Conservation (phyloP, 441 rosid species). For the Bruguiera hainesii region DNA sequence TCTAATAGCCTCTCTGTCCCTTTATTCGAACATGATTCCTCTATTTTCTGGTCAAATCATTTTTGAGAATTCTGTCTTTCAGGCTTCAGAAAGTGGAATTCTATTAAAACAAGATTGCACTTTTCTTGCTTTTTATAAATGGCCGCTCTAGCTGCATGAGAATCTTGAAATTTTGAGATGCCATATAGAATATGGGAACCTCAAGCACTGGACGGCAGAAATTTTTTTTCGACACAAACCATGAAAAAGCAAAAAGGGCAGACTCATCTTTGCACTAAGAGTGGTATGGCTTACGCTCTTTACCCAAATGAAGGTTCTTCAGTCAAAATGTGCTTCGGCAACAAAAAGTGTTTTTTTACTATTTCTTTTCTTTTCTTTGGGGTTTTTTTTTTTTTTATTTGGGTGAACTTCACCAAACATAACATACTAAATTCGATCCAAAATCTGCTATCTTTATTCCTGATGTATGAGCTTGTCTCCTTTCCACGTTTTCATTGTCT, state of each 20-base stretch:
- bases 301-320: not conserved
- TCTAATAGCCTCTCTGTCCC: constrained; percentile 3
- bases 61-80: constrained; percentile 14
- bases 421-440: constrained; percentile 1
- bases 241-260: not conserved
- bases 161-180: constrained; percentile 5
- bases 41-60: constrained; percentile 6
- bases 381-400: no score
- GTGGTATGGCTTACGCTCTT: not conserved
- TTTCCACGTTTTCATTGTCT: no score
- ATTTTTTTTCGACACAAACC: not conserved
- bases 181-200: constrained; percentile 11
- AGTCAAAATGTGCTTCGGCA: not conserved
- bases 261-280: not conserved
- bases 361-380: not conserved
- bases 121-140: constrained; percentile 13
- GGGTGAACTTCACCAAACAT: constrained; percentile 5
- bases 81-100: constrained; percentile 18
- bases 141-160: constrained; percentile 19
- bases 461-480: not conserved
- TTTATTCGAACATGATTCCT: constrained; percentile 13
- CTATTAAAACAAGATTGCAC: constrained; percentile 11
- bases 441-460: not conserved
- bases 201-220: constrained; percentile 9
- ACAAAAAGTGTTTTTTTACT: not conserved